A percentile compares a stretch with the other conserved stretches of the same genome.
Conservation (phyloP, 2,329 filamentous ascomycete genomes). For the Epichloe amarillans region DNA sequence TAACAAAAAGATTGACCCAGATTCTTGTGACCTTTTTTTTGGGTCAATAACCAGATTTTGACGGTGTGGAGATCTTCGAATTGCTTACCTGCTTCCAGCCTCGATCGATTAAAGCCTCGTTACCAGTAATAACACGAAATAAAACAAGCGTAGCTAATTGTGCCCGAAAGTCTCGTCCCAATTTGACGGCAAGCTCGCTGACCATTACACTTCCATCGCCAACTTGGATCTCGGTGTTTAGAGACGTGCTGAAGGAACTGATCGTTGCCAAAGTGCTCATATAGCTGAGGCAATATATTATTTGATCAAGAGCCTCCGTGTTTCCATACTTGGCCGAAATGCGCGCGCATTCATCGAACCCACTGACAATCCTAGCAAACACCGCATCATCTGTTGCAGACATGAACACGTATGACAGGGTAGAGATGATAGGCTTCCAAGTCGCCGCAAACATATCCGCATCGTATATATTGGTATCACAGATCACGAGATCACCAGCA, state of each 20-base stretch:
- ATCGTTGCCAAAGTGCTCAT: constrained; percentile 81
- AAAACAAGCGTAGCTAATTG: constrained; percentile 91
- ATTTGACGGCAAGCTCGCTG: constrained; percentile 90
- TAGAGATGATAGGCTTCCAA: constrained; percentile 90
- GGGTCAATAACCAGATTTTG: constrained; percentile 8
- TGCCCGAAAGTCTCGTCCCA: constrained; percentile 84
- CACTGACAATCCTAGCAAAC: constrained; percentile 82
- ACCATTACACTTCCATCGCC: constrained; percentile 95
- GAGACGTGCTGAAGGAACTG: constrained; percentile 61
- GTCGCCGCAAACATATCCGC: constrained; percentile 95
- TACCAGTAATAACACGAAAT: constrained; percentile 80
- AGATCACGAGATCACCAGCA: constrained; percentile 60
- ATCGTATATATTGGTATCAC: constrained; percentile 88
- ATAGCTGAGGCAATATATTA: constrained; percentile 76
- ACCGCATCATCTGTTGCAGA: constrained; percentile 94
- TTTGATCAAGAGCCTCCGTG: constrained; percentile 80
- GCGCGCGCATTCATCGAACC: constrained; percentile 90
- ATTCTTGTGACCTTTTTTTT: constrained; percentile 63
- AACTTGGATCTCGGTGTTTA: constrained; percentile 93
- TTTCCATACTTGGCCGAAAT: constrained; percentile 78
- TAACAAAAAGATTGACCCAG: constrained; percentile 90
- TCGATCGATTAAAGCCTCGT: constrained; percentile 60
- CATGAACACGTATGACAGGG: constrained; percentile 96
- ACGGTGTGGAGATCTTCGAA: background rate
- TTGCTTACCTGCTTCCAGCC: constrained; percentile 68